phyloP scores from a whole-genome alignment of 2,329 filamentous ascomycete species.

The Zopfia rhizophila region DNA sequence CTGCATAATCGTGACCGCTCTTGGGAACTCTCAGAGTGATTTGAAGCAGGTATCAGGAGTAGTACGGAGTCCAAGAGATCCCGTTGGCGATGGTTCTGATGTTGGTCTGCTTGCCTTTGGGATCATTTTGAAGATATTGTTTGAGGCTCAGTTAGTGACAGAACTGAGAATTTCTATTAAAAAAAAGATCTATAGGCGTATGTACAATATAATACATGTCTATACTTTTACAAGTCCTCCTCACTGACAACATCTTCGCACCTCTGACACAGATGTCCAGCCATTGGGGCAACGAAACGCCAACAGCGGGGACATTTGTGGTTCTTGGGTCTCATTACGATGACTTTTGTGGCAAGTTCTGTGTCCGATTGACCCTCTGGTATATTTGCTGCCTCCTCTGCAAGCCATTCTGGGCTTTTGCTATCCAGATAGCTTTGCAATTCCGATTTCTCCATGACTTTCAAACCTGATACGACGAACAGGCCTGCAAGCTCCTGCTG shows the following conservation, averaged over 20 bases:
- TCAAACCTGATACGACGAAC: constrained; percentile 56
- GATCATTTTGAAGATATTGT: too few species aligned
- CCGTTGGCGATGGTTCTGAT: too few species aligned
- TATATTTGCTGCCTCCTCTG: constrained; percentile 13
- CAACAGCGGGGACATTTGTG: constrained; percentile 90
- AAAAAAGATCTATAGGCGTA: too few species aligned
- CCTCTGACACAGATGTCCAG: constrained; percentile 74
- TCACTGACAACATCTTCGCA: constrained; percentile 73
- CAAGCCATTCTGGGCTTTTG: constrained; percentile 45
- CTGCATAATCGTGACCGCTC: too few species aligned
- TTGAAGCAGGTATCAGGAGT: too few species aligned
- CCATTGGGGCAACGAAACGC: constrained; percentile 78
- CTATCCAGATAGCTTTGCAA: constrained; percentile 18
- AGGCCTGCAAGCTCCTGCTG: constrained; percentile 49
- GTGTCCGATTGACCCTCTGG: constrained; percentile 53
- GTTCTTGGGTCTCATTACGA: constrained; percentile 58
- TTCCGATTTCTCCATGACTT: constrained; percentile 23
- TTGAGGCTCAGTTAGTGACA: too few species aligned
- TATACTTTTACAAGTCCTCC: constrained; percentile 16
- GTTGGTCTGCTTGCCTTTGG: too few species aligned
- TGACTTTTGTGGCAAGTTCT: constrained; percentile 33
- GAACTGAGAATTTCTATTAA: too few species aligned
- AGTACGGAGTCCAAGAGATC: too few species aligned
- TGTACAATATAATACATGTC: too few species aligned
- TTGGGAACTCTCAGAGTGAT: too few species aligned